Evolutionary conservation across 805 yeast species (phyloP), one percentile per base, ranked within the genome.

Genomic region (Huiozyma naganishii): DNA sequence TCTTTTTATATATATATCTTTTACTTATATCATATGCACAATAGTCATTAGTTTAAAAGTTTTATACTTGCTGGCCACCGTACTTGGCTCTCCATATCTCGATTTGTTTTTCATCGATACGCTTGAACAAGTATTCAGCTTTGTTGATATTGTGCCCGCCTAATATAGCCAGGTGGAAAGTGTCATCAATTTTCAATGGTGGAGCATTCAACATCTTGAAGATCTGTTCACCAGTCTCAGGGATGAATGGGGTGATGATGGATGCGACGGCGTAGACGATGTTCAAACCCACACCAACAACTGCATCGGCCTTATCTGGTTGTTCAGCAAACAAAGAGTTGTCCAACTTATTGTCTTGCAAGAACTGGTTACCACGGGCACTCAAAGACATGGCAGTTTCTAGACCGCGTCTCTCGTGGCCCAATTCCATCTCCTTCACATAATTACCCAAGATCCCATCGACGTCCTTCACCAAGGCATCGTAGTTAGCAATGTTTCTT

Each of bases 291-390:
- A 86, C 83, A 50, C 85, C 95, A 44, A 92, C 84, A 42, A 90
- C 95, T 3, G 95, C 95, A 58, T 88, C 96, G 10, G 95, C 77
- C 57, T 77, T 79, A 32, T 74, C 85, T 37, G 96, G 95, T 40
- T 67, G 62, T 57, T 86, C 77, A 44, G 78, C 76, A 65, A 79
- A 86, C 51, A 89, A 71, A 7, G 84, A 71, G 73, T 92, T 92
- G 66, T 90, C 97, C 56, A 92, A 74, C 68, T 89, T 89, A 70
- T 89, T 88, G 41, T 90, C 98, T 69, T 92, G 99, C 63, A 92
- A 74, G 74, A 90, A 92, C 64, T 74, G 83, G 68, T 92, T 92
- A 66, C 98, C 98, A 56, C 95, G 79, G 17, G 95, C 78, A 46
- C 95, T 83, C 45, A 92, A 70, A 30, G 84, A 73, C 96, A 92